Percentiles rank a stretch among this genome's conserved stretches.
phyloP scores from a whole-genome alignment of 116 monocot species.

The Cymodocea nodosa region DNA sequence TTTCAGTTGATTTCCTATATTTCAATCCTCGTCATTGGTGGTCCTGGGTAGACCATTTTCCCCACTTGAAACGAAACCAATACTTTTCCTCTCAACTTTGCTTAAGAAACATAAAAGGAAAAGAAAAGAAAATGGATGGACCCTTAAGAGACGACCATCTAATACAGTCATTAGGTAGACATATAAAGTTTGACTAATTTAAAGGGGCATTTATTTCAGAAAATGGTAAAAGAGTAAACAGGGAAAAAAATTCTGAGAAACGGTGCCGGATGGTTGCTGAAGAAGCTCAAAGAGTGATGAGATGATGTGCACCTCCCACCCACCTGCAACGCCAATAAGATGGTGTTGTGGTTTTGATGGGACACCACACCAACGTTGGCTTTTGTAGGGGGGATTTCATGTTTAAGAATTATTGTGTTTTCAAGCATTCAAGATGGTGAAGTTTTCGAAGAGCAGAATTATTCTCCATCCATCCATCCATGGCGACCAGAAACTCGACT shows the following conservation, averaged over 20 bases:
- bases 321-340: not conserved
- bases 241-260: not conserved
- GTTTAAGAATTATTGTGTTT: no score
- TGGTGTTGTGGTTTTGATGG: not conserved
- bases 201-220: no score
- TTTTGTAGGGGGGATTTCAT: no score
- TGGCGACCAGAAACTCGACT: no score
- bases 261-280: not conserved
- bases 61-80: not conserved
- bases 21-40: not conserved
- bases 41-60: not conserved
- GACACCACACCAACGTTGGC: not conserved
- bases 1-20: not conserved
- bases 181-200: no score
- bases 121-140: not conserved
- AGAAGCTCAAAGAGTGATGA: not conserved
- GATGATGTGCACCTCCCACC: constrained; percentile 1
- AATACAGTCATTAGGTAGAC: no score
- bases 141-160: no score
- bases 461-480: no score
- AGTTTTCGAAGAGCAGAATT: no score
- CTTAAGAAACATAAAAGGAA: not conserved
- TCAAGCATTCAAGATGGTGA: no score
- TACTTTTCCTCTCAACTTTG: not conserved
- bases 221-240: not conserved